Evolutionary conservation across 1,284 basidiomycete species (phyloP).

Genomic region (Cutaneotrichosporon sp.): DNA sequence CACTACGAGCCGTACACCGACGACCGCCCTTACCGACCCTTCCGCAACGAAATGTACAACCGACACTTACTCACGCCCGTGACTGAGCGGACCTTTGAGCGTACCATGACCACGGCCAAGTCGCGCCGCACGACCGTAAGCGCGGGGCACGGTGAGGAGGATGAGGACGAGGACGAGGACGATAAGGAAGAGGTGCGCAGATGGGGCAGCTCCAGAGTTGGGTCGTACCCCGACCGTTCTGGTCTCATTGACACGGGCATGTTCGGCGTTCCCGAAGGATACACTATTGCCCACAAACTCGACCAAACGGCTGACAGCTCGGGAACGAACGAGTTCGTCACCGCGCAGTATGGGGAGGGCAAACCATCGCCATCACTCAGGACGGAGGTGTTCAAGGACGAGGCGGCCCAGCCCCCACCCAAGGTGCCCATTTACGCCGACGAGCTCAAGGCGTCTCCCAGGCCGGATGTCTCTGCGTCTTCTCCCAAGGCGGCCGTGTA

Average conservation of each 20-base stretch:
- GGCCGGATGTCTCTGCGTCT: not conserved
- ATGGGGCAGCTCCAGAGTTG: too few species aligned
- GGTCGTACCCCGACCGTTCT: slow-evolving; percentile 46
- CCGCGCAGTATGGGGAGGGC: not conserved
- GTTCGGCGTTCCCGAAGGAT: slow-evolving; percentile 46
- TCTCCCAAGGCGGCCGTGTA: not conserved
- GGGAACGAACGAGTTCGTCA: slow-evolving; percentile 4
- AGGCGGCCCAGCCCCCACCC: not conserved
- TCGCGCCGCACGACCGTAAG: not conserved
- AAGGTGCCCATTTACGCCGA: not conserved
- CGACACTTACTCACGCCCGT: slow-evolving; percentile 86
- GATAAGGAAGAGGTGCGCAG: not conserved
- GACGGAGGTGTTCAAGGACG: not conserved
- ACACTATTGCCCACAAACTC: slow-evolving; percentile 38
- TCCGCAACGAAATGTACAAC: slow-evolving; percentile 36
- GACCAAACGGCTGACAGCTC: slow-evolving; percentile 14
- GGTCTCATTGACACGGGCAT: slow-evolving; percentile 20
- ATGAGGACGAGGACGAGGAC: not conserved
- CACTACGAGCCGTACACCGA: slow-evolving; percentile 11
- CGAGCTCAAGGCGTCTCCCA: not conserved
- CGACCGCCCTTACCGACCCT: not conserved
- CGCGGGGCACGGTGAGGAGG: not conserved
- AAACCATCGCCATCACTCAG: not conserved
- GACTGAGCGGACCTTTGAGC: slow-evolving; percentile 85
- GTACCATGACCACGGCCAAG: slow-evolving; percentile 56